Evolutionary conservation across 257 asterid genomes (phyloP).

Genomic region (Solanum habrochaites): DNA sequence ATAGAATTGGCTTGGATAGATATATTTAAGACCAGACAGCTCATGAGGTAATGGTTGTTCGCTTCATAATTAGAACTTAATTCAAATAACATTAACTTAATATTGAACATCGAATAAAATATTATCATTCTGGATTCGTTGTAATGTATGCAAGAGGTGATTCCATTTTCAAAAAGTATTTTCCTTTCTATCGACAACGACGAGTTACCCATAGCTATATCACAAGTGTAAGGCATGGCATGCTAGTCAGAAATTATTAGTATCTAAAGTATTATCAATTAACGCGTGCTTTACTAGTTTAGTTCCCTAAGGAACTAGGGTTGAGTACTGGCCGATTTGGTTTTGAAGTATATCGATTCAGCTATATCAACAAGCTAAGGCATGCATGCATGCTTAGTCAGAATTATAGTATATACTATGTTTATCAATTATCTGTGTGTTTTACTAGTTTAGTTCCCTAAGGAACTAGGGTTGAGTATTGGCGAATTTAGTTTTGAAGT

Average conservation of each 20-base stretch:
- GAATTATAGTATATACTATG: background rate
- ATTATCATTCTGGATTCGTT: background rate
- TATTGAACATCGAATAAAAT: background rate
- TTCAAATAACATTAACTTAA: too few relatives aligned
- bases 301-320: too few relatives aligned
- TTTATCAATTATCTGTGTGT: background rate
- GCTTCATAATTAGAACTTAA: background rate
- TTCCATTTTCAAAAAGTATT: too few relatives aligned
- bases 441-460: background rate
- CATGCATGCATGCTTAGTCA: background rate
- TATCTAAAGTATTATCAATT: too few relatives aligned
- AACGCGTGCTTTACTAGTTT: too few relatives aligned
- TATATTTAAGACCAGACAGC: too few relatives aligned
- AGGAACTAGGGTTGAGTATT: too few relatives aligned
- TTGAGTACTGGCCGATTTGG: too few relatives aligned
- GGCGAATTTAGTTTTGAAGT: too few relatives aligned
- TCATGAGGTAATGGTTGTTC: rapidly evolving
- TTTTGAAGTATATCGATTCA: too few relatives aligned
- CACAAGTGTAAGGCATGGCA: background rate
- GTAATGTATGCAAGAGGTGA: too few relatives aligned
- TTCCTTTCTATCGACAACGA: background rate
- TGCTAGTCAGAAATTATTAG: background rate
- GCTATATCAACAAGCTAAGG: background rate
- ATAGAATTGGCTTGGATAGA: rapidly evolving
- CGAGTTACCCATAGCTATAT: too few relatives aligned